Percentiles rank a stretch among this genome's conserved stretches.
phyloP scores from a whole-genome alignment of 2,329 filamentous ascomycete genomes.

The Talaromyces islandicus region DNA sequence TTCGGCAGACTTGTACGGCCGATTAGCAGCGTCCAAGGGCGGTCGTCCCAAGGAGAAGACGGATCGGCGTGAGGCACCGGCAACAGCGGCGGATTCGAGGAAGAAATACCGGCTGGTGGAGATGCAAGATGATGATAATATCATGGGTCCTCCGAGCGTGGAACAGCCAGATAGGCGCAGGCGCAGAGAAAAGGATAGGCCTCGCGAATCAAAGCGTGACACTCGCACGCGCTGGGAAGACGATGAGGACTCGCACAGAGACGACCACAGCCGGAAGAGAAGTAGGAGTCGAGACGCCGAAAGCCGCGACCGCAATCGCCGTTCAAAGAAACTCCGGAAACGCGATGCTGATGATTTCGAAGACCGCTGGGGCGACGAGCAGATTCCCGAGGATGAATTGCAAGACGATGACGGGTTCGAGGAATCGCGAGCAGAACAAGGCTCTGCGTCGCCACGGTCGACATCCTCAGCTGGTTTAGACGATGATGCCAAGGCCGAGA shows the following conservation, averaged over 20 bases:
- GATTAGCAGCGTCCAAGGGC: constrained; percentile 17
- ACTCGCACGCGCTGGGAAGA: constrained; percentile 12
- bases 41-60: not conserved
- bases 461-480: constrained; percentile 48
- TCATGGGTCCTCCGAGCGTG: constrained; percentile 26
- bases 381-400: constrained; percentile 35
- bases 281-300: constrained; percentile 30
- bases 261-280: constrained; percentile 24
- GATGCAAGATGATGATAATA: constrained; percentile 44
- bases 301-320: constrained; percentile 37
- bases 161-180: constrained; percentile 31
- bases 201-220: not conserved
- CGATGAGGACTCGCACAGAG: constrained; percentile 17
- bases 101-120: constrained; percentile 51
- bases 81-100: constrained; percentile 21
- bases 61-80: not conserved
- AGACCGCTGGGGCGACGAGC: constrained; percentile 77
- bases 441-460: constrained; percentile 28
- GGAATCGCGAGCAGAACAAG: constrained; percentile 46
- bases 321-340: constrained; percentile 47
- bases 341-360: constrained; percentile 56
- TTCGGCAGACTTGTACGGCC: constrained; percentile 41
- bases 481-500: constrained; percentile 54
- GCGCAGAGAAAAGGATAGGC: constrained; percentile 15
- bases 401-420: constrained; percentile 38